Base-by-base conservation (phyloP, 768 basidiomycete genomes). In the Phylloporus sp. region DNA sequence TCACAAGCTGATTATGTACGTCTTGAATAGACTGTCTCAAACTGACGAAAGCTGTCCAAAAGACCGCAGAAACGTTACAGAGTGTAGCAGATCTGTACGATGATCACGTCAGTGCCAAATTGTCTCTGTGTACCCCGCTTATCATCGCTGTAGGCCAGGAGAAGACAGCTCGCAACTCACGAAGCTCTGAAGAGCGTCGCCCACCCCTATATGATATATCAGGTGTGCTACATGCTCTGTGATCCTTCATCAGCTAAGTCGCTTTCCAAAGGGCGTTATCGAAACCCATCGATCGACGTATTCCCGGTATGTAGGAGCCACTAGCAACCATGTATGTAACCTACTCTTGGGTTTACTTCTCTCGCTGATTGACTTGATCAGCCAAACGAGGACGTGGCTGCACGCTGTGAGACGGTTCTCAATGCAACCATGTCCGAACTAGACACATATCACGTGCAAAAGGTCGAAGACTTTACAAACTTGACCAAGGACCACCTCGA, bases 371-470 rank as follows among this genome's bases (percentile, higher is more conserved):
- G 38, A 18, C n/a, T 10, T n/a, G n/a, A 26, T 13, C 62, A 86
- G 84, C 66, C 76, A 13, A 75, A 85, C 58, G 82, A 85, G 43
- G 84, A 86, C 16, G 70, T 85, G 55, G 81, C 82, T 2, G 76
- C 81, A 4, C 80, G 91, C 18, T 92, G 88, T 64, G 91, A 95
- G 69, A 93, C 91, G 0, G 88, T 92, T 7, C 72, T 95, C 24
- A 93, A 94, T 65, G 84, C 82, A 9, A 92, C 91, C 2, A 85
- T 91, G 82, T 88, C 91, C 1, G 91, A 94, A 72, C 83, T 93
- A 75, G 86, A 89, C 45, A 82, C 78, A 2, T 88, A 91, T 58
- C 88, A 91, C 62, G 68, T 72, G 0, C 86, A 90, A 66, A 88
- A 90, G 65, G 63, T 67, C 7, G 86, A 88, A 60, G 88, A 91